These are phyloP conservation scores for Jatropha podagrica DNA, from an alignment of 441 rosid genomes.

Conservation along the genomic window DNA sequence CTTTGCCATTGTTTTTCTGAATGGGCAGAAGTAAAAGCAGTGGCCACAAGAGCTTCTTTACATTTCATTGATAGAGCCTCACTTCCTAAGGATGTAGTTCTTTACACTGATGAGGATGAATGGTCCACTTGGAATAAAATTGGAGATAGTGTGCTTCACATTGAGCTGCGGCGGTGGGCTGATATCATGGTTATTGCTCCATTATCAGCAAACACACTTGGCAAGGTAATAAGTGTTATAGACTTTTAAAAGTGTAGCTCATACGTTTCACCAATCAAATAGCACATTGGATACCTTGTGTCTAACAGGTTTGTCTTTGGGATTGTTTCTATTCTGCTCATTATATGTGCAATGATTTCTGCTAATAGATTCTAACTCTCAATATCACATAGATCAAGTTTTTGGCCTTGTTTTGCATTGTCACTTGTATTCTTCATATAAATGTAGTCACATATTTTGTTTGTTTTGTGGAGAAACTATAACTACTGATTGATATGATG, in stretches of 20 bases:
- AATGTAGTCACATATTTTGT: background rate
- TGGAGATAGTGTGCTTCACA: conserved; percentile 81
- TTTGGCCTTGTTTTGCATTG: background rate
- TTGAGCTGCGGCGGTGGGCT: conserved; percentile 84
- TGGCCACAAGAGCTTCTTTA: conserved; percentile 63
- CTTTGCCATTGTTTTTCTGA: conserved; percentile 75
- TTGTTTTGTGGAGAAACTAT: background rate
- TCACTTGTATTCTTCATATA: background rate
- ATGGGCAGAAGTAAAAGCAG: conserved; percentile 90
- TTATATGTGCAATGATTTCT: background rate
- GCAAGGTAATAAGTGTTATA: conserved; percentile 45
- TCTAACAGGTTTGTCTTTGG: background rate
- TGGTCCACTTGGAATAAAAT: conserved; percentile 75
- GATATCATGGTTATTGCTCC: conserved; percentile 88
- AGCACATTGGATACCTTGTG: background rate
- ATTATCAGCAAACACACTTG: conserved; percentile 82
- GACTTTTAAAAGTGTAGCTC: background rate
- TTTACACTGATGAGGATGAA: conserved; percentile 78
- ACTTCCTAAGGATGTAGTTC: conserved; percentile 60
- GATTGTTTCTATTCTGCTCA: background rate
- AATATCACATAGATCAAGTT: background rate
- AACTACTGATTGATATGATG: background rate
- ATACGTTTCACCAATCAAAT: background rate
- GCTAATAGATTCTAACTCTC: background rate
- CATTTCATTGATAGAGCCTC: conserved; percentile 66